Percentiles rank a stretch among this genome's conserved stretches.
phyloP scores from a whole-genome alignment of 164 flowering plant species.

The Tetrastigma voinierianum region DNA sequence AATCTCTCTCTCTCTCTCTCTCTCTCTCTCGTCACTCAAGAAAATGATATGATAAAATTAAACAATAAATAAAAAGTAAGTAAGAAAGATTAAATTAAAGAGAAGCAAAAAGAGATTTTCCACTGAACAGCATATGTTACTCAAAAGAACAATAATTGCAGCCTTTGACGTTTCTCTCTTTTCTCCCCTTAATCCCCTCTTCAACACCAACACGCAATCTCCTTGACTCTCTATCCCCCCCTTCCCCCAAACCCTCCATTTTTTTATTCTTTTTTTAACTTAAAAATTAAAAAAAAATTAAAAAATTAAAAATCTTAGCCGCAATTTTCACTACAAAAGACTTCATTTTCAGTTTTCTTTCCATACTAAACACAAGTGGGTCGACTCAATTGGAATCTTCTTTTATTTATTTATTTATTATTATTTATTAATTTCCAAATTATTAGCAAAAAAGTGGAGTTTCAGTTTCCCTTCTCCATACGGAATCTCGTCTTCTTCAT shows the following conservation, averaged over 20 bases:
- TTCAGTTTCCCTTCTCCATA: slow-evolving; percentile 45
- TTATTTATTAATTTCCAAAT: neutral
- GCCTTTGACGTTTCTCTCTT: slow-evolving; percentile 58
- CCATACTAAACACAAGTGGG: slow-evolving; percentile 23
- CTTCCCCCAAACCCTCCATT: no score
- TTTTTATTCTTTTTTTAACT: no score
- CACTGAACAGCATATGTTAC: slow-evolving; percentile 33
- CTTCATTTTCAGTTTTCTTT: slow-evolving; percentile 14
- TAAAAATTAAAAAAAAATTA: neutral
- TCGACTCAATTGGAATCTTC: slow-evolving; percentile 26
- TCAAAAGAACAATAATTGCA: slow-evolving; percentile 52
- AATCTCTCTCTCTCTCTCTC: neutral
- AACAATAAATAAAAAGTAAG: neutral
- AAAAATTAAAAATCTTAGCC: slow-evolving; percentile 23
- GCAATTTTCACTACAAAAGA: slow-evolving; percentile 39
- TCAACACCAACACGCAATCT: slow-evolving; percentile 69
- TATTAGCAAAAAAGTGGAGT: slow-evolving; percentile 10
- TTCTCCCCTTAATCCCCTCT: slow-evolving; percentile 33
- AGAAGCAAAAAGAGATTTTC: slow-evolving; percentile 13
- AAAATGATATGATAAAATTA: neutral
- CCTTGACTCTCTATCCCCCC: slow-evolving; percentile 62
- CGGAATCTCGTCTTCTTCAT: slow-evolving; percentile 33
- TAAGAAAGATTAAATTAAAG: neutral
- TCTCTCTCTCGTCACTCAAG: neutral
- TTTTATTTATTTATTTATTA: neutral